These are phyloP conservation scores for Yarrowia deformans DNA, from an alignment of 805 yeast genomes.

Conservation along the genomic window DNA sequence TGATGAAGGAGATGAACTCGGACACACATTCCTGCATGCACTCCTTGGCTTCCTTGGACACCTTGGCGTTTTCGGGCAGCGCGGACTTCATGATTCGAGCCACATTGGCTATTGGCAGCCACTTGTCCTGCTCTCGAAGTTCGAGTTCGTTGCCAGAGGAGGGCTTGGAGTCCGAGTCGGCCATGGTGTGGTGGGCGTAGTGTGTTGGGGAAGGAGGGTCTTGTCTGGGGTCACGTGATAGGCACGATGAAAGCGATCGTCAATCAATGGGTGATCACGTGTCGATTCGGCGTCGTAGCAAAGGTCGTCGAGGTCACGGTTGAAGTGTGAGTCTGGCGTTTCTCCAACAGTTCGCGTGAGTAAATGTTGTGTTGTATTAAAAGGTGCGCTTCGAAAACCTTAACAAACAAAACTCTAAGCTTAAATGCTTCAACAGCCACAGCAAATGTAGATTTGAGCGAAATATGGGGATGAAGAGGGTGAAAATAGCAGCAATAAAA, in stretches of 20 bases:
- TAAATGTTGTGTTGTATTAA: conserved; percentile 34
- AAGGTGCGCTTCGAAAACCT: conserved; percentile 31
- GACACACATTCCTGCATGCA: conserved; percentile 76
- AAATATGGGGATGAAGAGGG: neutral
- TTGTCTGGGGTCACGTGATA: neutral
- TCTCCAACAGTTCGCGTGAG: conserved; percentile 35
- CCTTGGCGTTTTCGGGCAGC: conserved; percentile 74
- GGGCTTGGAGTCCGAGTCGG: conserved; percentile 39
- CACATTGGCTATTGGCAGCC: conserved; percentile 68
- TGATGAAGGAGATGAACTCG: conserved; percentile 71
- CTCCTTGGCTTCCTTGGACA: conserved; percentile 80
- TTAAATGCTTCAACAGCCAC: neutral
- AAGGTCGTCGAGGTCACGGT: conserved; percentile 20
- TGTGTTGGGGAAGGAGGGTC: neutral
- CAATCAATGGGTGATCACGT: conserved; percentile 17
- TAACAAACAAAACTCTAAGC: neutral
- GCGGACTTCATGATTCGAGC: conserved; percentile 81
- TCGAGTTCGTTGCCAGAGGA: conserved; percentile 53
- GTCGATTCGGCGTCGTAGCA: conserved; percentile 3
- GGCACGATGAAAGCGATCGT: neutral
- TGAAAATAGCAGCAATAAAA: neutral
- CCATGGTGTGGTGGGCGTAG: conserved; percentile 7
- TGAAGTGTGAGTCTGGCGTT: conserved; percentile 24
- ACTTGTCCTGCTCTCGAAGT: conserved; percentile 65
- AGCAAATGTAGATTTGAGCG: neutral